Percentiles rank a stretch among this genome's conserved stretches.
Conservation (phyloP, 345 rosid species). For the Acer negundo region DNA sequence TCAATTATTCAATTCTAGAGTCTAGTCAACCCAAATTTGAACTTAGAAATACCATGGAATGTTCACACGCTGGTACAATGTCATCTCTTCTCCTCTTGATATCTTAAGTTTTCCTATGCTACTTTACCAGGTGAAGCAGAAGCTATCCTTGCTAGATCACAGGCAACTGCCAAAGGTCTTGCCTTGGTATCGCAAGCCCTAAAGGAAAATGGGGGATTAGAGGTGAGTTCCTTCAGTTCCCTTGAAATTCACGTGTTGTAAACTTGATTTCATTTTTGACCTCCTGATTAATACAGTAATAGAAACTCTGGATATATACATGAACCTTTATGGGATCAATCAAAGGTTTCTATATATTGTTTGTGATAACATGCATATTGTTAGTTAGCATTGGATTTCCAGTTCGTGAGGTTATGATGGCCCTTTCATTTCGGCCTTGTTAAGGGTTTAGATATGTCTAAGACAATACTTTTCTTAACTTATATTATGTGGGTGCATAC, state of each 20-base stretch:
- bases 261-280: background rate
- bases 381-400: background rate
- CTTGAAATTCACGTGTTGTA: background rate
- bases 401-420: background rate
- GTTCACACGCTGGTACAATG: background rate
- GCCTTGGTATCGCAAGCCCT: constrained; percentile 66
- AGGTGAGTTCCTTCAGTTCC: constrained; percentile 48
- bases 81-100: background rate
- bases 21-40: background rate
- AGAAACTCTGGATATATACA: background rate
- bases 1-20: background rate
- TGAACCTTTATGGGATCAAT: constrained; percentile 1
- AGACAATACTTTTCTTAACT: background rate
- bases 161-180: constrained; percentile 81
- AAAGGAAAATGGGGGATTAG: constrained; percentile 77
- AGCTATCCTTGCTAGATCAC: constrained; percentile 84
- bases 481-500: background rate
- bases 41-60: background rate
- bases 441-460: background rate
- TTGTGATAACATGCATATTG: background rate
- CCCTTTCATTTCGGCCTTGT: background rate
- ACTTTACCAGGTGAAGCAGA: constrained; percentile 80
- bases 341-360: constrained; percentile 3
- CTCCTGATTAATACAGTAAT: background rate
- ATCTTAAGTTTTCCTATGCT: constrained; percentile 2